A percentile compares a stretch with the other conserved stretches of the same genome.
Evolutionary conservation across 2,329 filamentous ascomycete genomes (phyloP).

Genomic region (Metarhizium robertsii): DNA sequence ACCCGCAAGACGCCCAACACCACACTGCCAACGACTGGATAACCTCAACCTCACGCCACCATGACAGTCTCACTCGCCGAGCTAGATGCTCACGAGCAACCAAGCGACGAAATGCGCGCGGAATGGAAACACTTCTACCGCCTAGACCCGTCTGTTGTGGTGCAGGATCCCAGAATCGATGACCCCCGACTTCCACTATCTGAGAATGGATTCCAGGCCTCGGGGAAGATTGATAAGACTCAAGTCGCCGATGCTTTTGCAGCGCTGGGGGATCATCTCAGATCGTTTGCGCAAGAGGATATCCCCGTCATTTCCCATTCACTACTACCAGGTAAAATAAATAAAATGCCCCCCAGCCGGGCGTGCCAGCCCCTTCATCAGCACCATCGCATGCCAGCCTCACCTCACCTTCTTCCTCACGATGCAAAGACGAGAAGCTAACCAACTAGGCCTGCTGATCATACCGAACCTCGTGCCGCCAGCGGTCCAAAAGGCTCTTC

Average conservation of each 20-base stretch:
- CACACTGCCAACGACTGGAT: too few relatives aligned
- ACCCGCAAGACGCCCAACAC: too few relatives aligned
- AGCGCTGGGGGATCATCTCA: conserved; percentile 25
- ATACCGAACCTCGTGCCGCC: conserved; percentile 66
- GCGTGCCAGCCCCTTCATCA: too few relatives aligned
- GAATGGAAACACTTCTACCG: conserved; percentile 70
- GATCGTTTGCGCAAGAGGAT: conserved; percentile 25
- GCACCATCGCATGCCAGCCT: too few relatives aligned
- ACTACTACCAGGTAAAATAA: conserved; percentile 53
- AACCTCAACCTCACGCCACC: not conserved
- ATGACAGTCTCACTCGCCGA: conserved; percentile 24
- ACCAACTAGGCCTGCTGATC: conserved; percentile 60
- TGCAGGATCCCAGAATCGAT: conserved; percentile 46
- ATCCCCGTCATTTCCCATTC: conserved; percentile 53
- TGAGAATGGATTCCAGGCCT: conserved; percentile 34
- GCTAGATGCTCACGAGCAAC: conserved; percentile 69
- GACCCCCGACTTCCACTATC: conserved; percentile 33
- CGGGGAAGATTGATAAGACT: conserved; percentile 32
- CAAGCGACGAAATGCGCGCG: conserved; percentile 58
- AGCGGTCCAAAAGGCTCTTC: conserved; percentile 56
- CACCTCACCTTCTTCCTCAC: too few relatives aligned
- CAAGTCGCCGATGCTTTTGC: conserved; percentile 31
- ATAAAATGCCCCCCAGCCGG: not conserved
- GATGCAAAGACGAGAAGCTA: not conserved
- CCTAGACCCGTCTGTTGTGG: conserved; percentile 42